Evolutionary conservation across 2,329 filamentous ascomycete genomes (phyloP), one percentile per base, ranked within the genome.

Genomic region (Alternaria longipes): DNA sequence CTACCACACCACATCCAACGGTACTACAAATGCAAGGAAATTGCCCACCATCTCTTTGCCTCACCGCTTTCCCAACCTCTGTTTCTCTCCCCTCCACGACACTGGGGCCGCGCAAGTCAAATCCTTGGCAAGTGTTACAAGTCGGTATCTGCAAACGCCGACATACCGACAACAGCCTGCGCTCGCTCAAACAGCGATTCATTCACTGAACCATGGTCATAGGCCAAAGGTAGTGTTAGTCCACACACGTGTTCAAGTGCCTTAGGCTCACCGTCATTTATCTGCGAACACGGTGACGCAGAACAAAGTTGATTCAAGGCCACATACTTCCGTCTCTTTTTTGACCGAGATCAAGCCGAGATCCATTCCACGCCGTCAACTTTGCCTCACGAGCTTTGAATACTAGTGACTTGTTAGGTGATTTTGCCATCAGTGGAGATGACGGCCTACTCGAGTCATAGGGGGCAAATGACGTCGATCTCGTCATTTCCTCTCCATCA

Each of bases 141-240:
- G 53, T 64, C 63, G 63, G 65, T 34, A 11, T 3, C 38, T 4
- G 5, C 42, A 56, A 58, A 8, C 42, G 36, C 65, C 65, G 65
- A 67, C 49, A 46, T 30, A 42, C 65, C 63, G 63, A 65, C 26
- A 34, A n/a, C 40, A 32, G 20, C 18, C 36, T 36, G 46, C 46
- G 24, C 46, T 50, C 20, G 32, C 46, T 20, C 46, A 38, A 50
- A 51, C 38, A 22, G 38, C 30, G 36, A 45, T 16, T 44, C 45
- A 12, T 3, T 42, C 41, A 22, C 20, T 50, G 46, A 50, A 50
- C 20, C 30, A 26, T 50, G 46, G 16, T 34, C 46, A 38, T 36
- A 32, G 46, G 46, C 46, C 32, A 50, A 26, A 26, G 22, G 46
- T 32, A 50, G 46, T 36, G 34, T 36, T 50, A 26, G 46, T 22